A percentile compares a stretch with the other conserved stretches of the same genome.
phyloP scores from a whole-genome alignment of 441 rosid species.

The Hypseocharis bilobata region DNA sequence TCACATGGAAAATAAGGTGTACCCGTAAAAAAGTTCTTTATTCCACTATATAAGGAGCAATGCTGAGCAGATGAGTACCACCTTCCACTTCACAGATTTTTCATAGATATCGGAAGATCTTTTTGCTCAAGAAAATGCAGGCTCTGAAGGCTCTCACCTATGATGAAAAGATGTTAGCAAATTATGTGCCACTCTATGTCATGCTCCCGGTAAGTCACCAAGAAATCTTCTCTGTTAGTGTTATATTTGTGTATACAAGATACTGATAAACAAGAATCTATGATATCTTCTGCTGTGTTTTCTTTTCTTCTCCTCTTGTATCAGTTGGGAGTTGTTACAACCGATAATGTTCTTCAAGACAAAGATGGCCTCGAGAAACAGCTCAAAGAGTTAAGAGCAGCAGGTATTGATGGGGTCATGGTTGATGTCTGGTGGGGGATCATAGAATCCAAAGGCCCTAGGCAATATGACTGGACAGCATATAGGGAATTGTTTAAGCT shows the following conservation, averaged over 20 bases:
- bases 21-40: neutral
- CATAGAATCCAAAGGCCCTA: constrained; percentile 46
- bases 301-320: neutral
- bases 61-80: too few relatives aligned
- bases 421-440: constrained; percentile 81
- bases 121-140: constrained; percentile 39
- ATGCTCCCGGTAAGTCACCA: constrained; percentile 72
- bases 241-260: too few relatives aligned
- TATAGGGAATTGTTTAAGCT: constrained; percentile 54
- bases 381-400: constrained; percentile 49
- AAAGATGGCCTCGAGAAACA: constrained; percentile 33
- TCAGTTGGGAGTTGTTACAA: constrained; percentile 53
- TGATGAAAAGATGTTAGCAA: constrained; percentile 39
- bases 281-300: neutral
- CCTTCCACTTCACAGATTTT: too few relatives aligned
- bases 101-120: too few relatives aligned
- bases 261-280: too few relatives aligned
- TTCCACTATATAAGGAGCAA: constrained; percentile 16
- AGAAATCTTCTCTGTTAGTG: neutral
- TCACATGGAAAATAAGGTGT: constrained; percentile 7
- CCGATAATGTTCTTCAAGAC: constrained; percentile 38
- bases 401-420: constrained; percentile 68
- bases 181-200: constrained; percentile 63
- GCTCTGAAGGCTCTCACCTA: constrained; percentile 37
- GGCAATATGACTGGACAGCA: constrained; percentile 55